Evolutionary conservation across 495 filamentous ascomycete species (phyloP).

Genomic region (Friedmanniomyces simplex): DNA sequence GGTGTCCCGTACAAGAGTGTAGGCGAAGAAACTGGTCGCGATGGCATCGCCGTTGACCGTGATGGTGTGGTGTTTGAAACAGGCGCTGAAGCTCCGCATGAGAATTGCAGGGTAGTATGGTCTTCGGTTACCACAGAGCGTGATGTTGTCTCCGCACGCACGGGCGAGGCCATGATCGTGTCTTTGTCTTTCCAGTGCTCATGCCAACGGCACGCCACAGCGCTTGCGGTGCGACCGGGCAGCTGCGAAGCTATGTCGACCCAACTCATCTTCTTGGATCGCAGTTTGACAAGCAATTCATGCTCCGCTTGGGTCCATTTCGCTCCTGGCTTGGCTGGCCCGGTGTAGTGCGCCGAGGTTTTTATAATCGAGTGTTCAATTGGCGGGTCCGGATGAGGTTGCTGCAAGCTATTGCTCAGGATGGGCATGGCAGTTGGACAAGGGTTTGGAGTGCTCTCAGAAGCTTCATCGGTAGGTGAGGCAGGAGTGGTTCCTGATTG

Average conservation of each 20-base stretch:
- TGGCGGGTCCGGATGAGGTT: neutral
- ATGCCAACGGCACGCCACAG: neutral
- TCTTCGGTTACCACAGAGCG: no score
- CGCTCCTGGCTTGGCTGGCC: neutral
- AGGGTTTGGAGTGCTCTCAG: no score
- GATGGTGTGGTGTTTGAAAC: no score
- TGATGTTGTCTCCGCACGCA: no score
- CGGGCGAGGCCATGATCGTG: neutral
- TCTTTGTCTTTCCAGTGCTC: neutral
- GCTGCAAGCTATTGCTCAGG: neutral
- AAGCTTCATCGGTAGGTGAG: no score
- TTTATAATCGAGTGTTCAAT: neutral
- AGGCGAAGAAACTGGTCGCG: no score
- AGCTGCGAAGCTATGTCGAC: neutral
- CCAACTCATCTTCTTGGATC: neutral
- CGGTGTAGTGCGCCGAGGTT: neutral
- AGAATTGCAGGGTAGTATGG: no score
- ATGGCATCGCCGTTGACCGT: no score
- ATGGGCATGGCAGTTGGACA: no score
- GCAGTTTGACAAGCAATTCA: neutral
- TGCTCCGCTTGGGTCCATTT: neutral
- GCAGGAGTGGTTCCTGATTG: no score
- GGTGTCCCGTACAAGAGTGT: no score
- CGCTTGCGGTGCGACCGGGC: conserved; percentile 1
- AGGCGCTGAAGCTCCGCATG: no score